Evolutionary conservation across 75 land plant species (phyloP).

Genomic region (Chamaecyparis obtusa): DNA sequence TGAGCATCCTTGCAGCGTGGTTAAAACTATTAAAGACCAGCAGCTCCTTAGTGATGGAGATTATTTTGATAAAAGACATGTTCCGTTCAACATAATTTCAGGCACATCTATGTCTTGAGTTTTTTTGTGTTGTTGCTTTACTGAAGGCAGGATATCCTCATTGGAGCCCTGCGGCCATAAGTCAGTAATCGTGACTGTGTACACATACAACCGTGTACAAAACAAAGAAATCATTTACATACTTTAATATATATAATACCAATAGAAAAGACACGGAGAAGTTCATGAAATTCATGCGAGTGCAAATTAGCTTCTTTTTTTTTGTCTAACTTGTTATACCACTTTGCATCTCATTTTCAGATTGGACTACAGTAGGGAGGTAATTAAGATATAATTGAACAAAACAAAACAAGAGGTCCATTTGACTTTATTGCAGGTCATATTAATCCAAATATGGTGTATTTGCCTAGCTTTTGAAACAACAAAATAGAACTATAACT

Average conservation of each 20-base stretch:
- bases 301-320: neutral
- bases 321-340: neutral
- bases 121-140: conserved; percentile 54
- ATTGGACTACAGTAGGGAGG: conserved; percentile 31
- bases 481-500: too few relatives aligned
- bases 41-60: neutral
- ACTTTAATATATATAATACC: neutral
- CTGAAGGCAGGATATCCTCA: conserved; percentile 48
- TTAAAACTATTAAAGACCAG: neutral
- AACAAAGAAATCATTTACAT: neutral
- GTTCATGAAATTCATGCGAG: too few relatives aligned
- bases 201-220: neutral
- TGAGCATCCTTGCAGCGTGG: conserved; percentile 20
- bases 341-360: conserved; percentile 5
- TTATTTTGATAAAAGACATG: neutral
- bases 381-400: too few relatives aligned
- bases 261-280: neutral
- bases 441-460: too few relatives aligned
- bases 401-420: too few relatives aligned
- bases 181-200: conserved; percentile 66
- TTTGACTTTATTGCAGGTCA: too few relatives aligned
- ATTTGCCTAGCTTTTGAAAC: too few relatives aligned
- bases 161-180: conserved; percentile 73
- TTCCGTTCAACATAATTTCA: conserved; percentile 34
- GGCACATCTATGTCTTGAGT: conserved; percentile 73